Conservation (phyloP, 805 yeast genomes). For the Ogataea nitratoaversa region DNA sequence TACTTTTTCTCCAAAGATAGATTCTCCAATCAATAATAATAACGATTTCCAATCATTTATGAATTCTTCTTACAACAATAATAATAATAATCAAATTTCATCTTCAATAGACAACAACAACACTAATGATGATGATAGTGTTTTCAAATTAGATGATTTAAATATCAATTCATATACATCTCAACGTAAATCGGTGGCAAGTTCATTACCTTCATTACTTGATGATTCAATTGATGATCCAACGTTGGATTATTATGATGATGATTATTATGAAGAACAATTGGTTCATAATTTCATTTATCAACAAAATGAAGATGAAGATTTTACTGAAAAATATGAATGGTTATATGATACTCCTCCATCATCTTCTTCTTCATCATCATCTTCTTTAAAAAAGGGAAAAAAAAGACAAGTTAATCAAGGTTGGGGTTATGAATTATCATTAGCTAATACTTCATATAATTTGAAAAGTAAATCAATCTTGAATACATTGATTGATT, state of each 20-base stretch:
- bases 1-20: background rate
- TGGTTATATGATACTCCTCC: slow-evolving; percentile 2
- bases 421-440: slow-evolving; percentile 13
- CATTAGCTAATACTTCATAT: slow-evolving; percentile 7
- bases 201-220: slow-evolving; percentile 21
- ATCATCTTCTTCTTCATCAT: too few species aligned
- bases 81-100: too few species aligned
- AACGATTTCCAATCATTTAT: too few species aligned
- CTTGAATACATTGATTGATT: background rate
- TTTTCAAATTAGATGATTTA: slow-evolving; percentile 20
- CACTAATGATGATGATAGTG: slow-evolving; percentile 14
- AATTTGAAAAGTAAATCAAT: slow-evolving; percentile 1
- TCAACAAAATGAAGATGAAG: slow-evolving; percentile 4
- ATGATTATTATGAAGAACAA: slow-evolving; percentile 13
- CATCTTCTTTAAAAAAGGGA: background rate
- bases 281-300: slow-evolving; percentile 9
- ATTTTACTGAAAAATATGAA: slow-evolving; percentile 6
- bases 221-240: slow-evolving; percentile 14
- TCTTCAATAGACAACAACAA: background rate
- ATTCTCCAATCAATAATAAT: too few species aligned
- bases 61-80: too few species aligned
- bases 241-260: slow-evolving; percentile 10
- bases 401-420: background rate
- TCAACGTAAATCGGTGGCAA: slow-evolving; percentile 14
- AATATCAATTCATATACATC: slow-evolving; percentile 16